Conservation (phyloP, 129 eudicot species). For the Lactuca saligna region DNA sequence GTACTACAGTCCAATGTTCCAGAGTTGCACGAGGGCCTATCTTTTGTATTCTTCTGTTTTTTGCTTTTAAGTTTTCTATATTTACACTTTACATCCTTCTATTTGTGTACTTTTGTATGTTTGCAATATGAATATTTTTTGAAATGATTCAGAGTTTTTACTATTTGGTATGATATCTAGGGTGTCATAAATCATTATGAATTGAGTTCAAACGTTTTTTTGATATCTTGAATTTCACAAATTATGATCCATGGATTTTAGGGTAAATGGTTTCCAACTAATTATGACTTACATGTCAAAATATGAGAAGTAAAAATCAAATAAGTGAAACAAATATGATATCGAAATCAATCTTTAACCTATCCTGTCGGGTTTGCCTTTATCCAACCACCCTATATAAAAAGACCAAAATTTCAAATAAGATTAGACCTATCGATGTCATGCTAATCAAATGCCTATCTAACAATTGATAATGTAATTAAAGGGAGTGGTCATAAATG, state of each 20-base stretch:
- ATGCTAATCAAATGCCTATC: not conserved
- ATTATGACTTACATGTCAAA: no score
- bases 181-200: not conserved
- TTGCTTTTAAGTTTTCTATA: conserved; percentile 8
- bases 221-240: no score
- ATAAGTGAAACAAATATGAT: no score
- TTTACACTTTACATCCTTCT: conserved; percentile 8
- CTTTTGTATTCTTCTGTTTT: conserved; percentile 61
- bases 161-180: not conserved
- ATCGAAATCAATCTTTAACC: no score
- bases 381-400: not conserved
- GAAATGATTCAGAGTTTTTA: not conserved
- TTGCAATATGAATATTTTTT: not conserved
- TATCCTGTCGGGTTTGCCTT: not conserved
- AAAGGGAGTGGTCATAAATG: not conserved
- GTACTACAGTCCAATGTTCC: conserved; percentile 41
- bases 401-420: not conserved
- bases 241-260: no score
- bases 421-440: not conserved
- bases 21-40: conserved; percentile 92
- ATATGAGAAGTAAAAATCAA: no score
- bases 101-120: not conserved
- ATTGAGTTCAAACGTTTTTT: not conserved
- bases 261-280: no score
- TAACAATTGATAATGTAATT: no score